phyloP scores from a whole-genome alignment of 257 asterid species.

The Penstemon barbatus region DNA sequence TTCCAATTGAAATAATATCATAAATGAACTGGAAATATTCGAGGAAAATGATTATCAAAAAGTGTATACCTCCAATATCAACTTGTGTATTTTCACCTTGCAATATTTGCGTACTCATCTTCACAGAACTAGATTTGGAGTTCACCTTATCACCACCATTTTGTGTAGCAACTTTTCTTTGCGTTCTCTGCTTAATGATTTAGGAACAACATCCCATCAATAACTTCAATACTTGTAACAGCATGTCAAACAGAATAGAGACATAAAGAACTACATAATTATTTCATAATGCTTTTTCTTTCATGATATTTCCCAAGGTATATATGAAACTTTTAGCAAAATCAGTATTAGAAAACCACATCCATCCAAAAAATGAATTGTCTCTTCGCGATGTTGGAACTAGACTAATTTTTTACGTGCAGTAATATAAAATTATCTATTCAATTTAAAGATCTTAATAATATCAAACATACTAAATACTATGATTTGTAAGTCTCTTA shows the following conservation, averaged over 20 bases:
- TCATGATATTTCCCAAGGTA: neutral
- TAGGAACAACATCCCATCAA: conserved; percentile 19
- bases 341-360: neutral
- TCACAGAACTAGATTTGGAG: conserved; percentile 29
- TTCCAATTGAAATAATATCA: conserved; percentile 18
- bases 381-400: neutral
- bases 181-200: conserved; percentile 51
- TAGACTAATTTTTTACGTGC: neutral
- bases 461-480: neutral
- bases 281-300: neutral
- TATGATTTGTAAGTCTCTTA: neutral
- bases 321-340: neutral
- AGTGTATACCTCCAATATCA: conserved; percentile 36
- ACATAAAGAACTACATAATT: neutral
- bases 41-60: neutral
- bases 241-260: conserved; percentile 7
- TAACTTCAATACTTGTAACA: neutral
- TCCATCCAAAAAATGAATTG: neutral
- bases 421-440: neutral
- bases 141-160: conserved; percentile 24
- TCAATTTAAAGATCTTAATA: neutral
- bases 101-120: conserved; percentile 26
- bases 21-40: neutral
- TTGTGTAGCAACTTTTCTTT: conserved; percentile 29
- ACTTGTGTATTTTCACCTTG: conserved; percentile 28